Evolutionary conservation across 2,329 filamentous ascomycete species (phyloP), one percentile per base, ranked within the genome.

Genomic region (Xylariaceae sp.): DNA sequence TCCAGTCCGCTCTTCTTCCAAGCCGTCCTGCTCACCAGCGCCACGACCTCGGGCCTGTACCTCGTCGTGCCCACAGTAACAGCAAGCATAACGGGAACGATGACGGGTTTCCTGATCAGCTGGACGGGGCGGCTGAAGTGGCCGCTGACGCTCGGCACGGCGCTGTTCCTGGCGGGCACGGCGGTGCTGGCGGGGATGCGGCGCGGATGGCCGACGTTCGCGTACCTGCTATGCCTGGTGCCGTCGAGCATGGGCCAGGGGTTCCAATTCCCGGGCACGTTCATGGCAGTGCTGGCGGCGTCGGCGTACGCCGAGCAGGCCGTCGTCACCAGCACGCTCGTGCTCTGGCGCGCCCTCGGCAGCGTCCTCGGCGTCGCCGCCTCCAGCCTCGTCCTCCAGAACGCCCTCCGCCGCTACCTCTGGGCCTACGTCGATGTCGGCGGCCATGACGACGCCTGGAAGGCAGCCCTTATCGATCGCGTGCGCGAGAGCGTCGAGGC

Each of bases 1-100:
- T 26, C 21, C 81, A 85, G 85, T 5, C 89, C 89, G 0, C 77
- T 93, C 7, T 93, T 88, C 75, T 92, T 90, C 74, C 89, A 91
- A 69, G 88, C 86, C 40, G 88, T 91, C 21, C 85, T 90, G 46
- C 79, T 89, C 49, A 85, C 87, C 55, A 82, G 80, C 5, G 86
- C 89, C 16, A 91, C 89, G 0, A 77, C 80, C 20, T 90, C 89
- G 0, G 89, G 89, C n/a, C 81, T 91, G 23, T 83, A 86, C 43
- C 85, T 93, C 50, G 80, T 90, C 19, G 76, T 87, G 6, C 85
- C 87, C 3, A 84, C 85, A 0, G 63, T 86, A 21, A 81, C 81
- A 2, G 73, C 83, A 23, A 85, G 85, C 43, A 44, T 73, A 32
- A 74, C 78, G 6, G 87, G 86, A 44, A 78, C 84, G 1, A 68